A percentile compares a stretch with the other conserved stretches of the same genome.
Evolutionary conservation across 441 rosid species (phyloP).

Genomic region (Pelargonium fulgidum): DNA sequence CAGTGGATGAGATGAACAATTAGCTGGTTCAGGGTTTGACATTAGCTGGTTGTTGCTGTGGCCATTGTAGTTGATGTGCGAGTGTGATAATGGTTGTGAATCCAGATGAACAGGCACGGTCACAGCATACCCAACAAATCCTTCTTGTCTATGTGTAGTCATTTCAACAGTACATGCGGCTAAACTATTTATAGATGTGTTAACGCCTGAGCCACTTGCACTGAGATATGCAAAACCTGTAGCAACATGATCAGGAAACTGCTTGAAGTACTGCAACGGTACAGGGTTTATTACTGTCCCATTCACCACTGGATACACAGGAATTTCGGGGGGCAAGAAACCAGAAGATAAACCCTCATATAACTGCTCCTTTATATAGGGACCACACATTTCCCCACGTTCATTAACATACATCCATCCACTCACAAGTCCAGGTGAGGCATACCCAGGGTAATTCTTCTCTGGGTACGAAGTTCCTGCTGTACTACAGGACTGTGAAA

Average conservation of each 20-base stretch:
- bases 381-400: slow-evolving; percentile 87
- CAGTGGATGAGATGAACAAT: slow-evolving; percentile 26
- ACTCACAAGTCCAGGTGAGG: slow-evolving; percentile 41
- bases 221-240: slow-evolving; percentile 69
- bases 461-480: slow-evolving; percentile 38
- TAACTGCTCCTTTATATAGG: slow-evolving; percentile 80
- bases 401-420: slow-evolving; percentile 94
- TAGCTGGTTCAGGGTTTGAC: slow-evolving; percentile 31
- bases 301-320: slow-evolving; percentile 68
- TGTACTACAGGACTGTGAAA: slow-evolving; percentile 37
- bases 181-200: slow-evolving; percentile 25
- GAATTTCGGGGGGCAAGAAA: slow-evolving; percentile 85
- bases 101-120: slow-evolving; percentile 23
- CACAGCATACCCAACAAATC: slow-evolving; percentile 24
- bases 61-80: slow-evolving; percentile 27
- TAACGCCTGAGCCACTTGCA: slow-evolving; percentile 26
- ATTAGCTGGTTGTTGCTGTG: slow-evolving; percentile 24
- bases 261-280: slow-evolving; percentile 79
- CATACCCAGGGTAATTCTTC: slow-evolving; percentile 34
- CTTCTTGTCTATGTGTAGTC: slow-evolving; percentile 26
- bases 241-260: slow-evolving; percentile 82
- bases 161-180: slow-evolving; percentile 24
- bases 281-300: slow-evolving; percentile 57
- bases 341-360: slow-evolving; percentile 74
- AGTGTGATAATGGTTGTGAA: slow-evolving; percentile 26